Evolutionary conservation across 1,139 yeast species (phyloP), one percentile per base, ranked within the genome.

Genomic region (Lodderomyces oxycetoniae): DNA sequence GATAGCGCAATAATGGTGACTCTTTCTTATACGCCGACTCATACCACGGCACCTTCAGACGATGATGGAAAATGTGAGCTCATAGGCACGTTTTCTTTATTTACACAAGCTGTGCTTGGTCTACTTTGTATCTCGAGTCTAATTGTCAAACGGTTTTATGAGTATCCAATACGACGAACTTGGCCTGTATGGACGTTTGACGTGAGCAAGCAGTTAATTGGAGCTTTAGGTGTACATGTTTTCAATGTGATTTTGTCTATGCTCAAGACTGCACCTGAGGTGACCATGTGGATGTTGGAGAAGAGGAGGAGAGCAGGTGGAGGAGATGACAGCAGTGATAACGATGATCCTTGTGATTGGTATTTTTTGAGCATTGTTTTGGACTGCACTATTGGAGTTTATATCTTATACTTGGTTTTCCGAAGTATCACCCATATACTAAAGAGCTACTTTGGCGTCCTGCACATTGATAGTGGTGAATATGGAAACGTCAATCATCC

Each of bases 341-440:
- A 48, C 10, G 68, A 64, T 23, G 71, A 81, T 46, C 89, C 89
- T 6, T 84, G 94, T 52, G 87, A 83, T 47, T 89, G 96, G 94
- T 91, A 91, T 60, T 89, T 91, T 50, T 65, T 91, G 36, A 91
- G 85, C 50, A 75, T 89, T 28, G 70, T 89, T 14, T 74, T 89
- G 52, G 98, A 91, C 55, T 89, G 97, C 30, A 91, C 98, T 0
- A 71, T 89, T n/a, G 98, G 98, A 0, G 94, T 88, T 2, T 93
- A 93, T 16, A 71, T 89, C 3, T 65, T 91, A 28, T 88, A 60
- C 26, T 51, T 74, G 8, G 81, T 83, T 11, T 67, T 69, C 42
- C 57, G 52, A 27, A 52, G 63, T 2, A 61, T 74, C 3, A 67
- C 84, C 30, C 53, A 61, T 32, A 77, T 67, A 6, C 59, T 66